Evolutionary conservation across 2,329 filamentous ascomycete genomes (phyloP).

Genomic region (Diplodia corticola): DNA sequence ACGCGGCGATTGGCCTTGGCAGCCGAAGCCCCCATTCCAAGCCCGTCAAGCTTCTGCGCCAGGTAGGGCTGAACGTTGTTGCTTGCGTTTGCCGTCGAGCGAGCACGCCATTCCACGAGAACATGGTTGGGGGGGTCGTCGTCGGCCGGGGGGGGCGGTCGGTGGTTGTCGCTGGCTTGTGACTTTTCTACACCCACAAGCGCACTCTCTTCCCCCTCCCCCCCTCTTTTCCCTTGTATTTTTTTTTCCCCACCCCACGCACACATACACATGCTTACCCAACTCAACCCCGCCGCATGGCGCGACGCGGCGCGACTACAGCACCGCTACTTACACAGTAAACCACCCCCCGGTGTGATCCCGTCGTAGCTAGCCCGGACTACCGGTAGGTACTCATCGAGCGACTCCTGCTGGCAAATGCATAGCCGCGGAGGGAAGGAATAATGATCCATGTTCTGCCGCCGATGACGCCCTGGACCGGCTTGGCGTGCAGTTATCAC

Average conservation of each 20-base stretch:
- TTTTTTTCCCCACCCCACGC: not conserved
- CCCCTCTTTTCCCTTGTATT: not conserved
- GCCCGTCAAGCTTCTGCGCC: constrained; percentile 14
- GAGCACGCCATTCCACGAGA: constrained; percentile 1
- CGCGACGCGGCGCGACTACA: not conserved
- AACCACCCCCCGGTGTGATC: too few species aligned
- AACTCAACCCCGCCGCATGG: too few species aligned
- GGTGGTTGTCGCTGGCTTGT: too few species aligned
- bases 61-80: not conserved
- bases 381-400: too few species aligned
- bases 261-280: not conserved
- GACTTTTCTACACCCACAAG: too few species aligned
- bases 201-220: too few species aligned
- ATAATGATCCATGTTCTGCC: not conserved
- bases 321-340: too few species aligned
- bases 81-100: not conserved
- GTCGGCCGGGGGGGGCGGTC: not conserved
- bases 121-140: not conserved
- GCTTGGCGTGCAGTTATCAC: not conserved
- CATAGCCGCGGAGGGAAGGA: too few species aligned
- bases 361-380: too few species aligned
- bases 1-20: constrained; percentile 5
- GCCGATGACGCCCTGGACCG: constrained; percentile 3
- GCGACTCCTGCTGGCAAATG: not conserved
- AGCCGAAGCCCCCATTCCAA: not conserved